These are phyloP conservation scores for Backusella luteola DNA, from an alignment of 192 early-diverging fungal genomes.

Conservation along the genomic window DNA sequence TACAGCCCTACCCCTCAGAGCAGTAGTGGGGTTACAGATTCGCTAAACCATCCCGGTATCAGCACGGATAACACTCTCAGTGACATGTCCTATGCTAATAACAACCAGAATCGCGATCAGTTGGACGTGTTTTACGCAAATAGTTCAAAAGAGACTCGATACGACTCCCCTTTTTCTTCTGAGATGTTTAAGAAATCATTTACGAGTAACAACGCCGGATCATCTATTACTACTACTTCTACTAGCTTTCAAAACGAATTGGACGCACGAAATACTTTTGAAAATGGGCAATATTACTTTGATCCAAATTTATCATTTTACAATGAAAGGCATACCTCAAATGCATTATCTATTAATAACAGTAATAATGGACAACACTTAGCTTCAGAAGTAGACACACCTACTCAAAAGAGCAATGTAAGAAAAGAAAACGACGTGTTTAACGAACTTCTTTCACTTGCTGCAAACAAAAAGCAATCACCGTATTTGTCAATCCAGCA, in stretches of 20 bases:
- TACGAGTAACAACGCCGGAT: background rate
- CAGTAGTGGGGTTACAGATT: background rate
- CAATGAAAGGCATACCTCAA: background rate
- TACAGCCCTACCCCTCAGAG: background rate
- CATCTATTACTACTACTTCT: no score
- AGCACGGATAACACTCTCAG: background rate
- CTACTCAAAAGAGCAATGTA: background rate
- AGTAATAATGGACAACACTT: background rate
- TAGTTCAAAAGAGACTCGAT: background rate
- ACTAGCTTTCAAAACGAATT: background rate
- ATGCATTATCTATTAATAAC: background rate
- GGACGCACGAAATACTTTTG: background rate
- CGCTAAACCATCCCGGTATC: background rate
- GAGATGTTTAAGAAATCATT: background rate
- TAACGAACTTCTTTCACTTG: constrained; percentile 8
- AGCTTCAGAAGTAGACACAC: background rate
- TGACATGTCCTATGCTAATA: background rate
- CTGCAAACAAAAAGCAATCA: background rate
- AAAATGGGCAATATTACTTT: background rate
- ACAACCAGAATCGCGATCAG: background rate
- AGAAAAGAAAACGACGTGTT: constrained; percentile 12
- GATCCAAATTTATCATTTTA: background rate
- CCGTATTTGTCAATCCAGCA: background rate
- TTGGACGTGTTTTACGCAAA: background rate
- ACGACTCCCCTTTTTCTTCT: background rate